Evolutionary conservation across 2,329 filamentous ascomycete genomes (phyloP).

Genomic region (Xylariaceae sp.): DNA sequence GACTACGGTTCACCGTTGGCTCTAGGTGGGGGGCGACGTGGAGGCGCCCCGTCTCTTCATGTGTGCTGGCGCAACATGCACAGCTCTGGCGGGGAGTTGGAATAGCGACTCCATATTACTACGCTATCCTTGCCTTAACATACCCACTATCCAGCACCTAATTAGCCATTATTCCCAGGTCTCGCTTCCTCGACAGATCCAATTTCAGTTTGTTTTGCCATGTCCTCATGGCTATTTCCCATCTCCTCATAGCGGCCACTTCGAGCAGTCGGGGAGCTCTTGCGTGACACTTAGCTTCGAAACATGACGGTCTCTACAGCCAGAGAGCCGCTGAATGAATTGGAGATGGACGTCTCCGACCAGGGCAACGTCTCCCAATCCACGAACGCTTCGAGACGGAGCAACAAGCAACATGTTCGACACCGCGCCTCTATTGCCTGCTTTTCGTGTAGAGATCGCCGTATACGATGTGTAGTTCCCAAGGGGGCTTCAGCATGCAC

Average conservation of each 20-base stretch:
- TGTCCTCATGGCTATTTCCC: conserved; percentile 11
- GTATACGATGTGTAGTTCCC: conserved; percentile 23
- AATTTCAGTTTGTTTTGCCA: conserved; percentile 8
- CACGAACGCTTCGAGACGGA: conserved; percentile 8
- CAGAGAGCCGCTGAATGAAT: conserved; percentile 8
- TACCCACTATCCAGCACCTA: conserved; percentile 5
- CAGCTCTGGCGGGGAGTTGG: conserved; percentile 12
- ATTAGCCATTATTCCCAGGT: conserved; percentile 8
- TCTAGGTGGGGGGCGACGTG: conserved; percentile 21
- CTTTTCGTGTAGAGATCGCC: conserved; percentile 22
- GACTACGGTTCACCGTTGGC: conserved; percentile 1
- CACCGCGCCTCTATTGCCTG: conserved; percentile 22
- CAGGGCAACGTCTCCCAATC: conserved; percentile 21
- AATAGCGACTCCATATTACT: conserved; percentile 12
- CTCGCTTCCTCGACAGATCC: conserved; percentile 8
- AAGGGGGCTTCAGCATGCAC: conserved; percentile 18
- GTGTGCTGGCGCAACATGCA: conserved; percentile 3
- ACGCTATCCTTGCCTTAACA: conserved; percentile 10
- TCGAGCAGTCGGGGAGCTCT: conserved; percentile 9
- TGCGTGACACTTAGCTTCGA: not conserved
- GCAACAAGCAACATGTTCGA: conserved; percentile 18
- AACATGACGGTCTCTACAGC: conserved; percentile 12
- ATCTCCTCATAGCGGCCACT: conserved; percentile 1
- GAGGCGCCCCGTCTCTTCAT: conserved; percentile 14
- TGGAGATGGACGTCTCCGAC: conserved; percentile 19